Evolutionary conservation across 2,329 filamentous ascomycete genomes (phyloP).

Genomic region (Colletotrichum zoysiae): DNA sequence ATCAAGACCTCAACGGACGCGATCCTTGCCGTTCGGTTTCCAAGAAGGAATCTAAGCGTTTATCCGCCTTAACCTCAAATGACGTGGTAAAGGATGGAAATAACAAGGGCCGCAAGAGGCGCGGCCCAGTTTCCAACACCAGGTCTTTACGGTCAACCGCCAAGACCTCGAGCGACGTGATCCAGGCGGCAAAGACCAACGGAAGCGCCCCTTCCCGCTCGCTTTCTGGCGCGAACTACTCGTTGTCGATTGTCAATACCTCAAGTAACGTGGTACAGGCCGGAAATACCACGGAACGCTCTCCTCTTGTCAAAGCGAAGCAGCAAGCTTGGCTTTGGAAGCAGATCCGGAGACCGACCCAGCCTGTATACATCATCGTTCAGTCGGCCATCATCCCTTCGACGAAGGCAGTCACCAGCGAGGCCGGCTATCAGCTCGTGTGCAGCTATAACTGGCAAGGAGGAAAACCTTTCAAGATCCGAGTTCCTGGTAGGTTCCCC

Average conservation of each 20-base stretch:
- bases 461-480: neutral
- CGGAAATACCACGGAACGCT: no score
- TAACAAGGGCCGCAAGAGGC: no score
- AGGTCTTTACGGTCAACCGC: no score
- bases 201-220: neutral
- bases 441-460: constrained; percentile 6
- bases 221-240: neutral
- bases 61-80: no score
- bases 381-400: neutral
- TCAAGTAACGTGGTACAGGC: neutral
- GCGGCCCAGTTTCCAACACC: no score
- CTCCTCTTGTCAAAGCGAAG: no score
- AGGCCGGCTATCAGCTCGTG: neutral
- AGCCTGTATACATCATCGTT: neutral
- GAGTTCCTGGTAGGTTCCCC: neutral
- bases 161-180: no score
- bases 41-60: neutral
- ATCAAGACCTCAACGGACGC: neutral
- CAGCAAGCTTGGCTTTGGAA: neutral
- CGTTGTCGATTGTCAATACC: neutral
- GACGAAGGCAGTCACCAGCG: neutral
- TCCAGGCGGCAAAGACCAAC: no score
- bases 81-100: neutral
- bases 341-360: neutral
- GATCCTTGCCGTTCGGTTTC: neutral